Base-by-base conservation (phyloP, 805 yeast genomes). In the Komagataella pastoris region DNA sequence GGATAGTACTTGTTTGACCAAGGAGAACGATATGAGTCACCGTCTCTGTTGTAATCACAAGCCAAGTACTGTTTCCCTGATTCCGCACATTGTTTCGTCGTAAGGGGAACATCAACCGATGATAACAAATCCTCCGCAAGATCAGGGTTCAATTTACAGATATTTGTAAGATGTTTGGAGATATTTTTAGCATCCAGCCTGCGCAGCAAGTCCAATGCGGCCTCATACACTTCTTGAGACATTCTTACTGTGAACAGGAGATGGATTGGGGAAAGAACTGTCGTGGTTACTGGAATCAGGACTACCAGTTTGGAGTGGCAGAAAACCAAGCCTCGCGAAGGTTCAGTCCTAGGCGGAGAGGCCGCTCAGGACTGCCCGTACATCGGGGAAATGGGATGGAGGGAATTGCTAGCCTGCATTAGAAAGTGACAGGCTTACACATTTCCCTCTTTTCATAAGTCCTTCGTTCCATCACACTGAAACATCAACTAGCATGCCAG, bases 31-130 rank as follows among this genome's bases (percentile, higher is more conserved):
- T 77, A 86, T 18, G 90, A 82, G 66, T 91, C 98, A 6, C 95
- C 90, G 62, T 91, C 99, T 58, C 99, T 76, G 67, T 91, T 91
- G 65, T 91, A 91, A 65, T 91, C 99, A 68, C 98, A 91, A 50
- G 90, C 79, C 53, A 91, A 74, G 63, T 74, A 91, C 53, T 76
- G 77, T 66, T 85, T 85, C 8, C 86, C 86, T 12, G 79, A 63
- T 24, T 68, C 66, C 7, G 61, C 58, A 62, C 89, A 84, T 44
- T 69, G 68, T 48, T 69, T 61, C 47, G 78, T 69, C 45, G 70
- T 67, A 58, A 91, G 72, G 23, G 98, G 98, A 50, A 84, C 82
- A 67, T 91, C 99, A 10, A 91, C 89, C 0, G 93, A 77, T 4
- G 95, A 79, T 49, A 91, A 72, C 54, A 91, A 72, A 56, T 91